phyloP scores from a whole-genome alignment of 2,329 filamentous ascomycete species.

The Fusarium pseudograminearum region DNA sequence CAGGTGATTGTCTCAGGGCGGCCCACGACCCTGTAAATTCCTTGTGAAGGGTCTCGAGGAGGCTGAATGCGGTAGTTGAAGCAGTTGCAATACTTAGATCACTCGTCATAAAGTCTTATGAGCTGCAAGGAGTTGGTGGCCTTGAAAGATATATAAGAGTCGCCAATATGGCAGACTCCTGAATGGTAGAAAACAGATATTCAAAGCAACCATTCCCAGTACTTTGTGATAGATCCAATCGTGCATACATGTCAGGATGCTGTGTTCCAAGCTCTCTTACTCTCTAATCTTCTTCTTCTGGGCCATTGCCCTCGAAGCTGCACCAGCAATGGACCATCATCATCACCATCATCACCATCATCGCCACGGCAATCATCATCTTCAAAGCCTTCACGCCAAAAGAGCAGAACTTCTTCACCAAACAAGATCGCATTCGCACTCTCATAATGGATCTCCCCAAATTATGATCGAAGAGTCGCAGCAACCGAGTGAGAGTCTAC shows the following conservation, averaged over 20 bases:
- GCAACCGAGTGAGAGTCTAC: conserved; percentile 23
- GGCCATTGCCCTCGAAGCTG: conserved; percentile 43
- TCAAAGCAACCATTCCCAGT: neutral
- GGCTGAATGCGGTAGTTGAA: conserved; percentile 26
- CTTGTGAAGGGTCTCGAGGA: conserved; percentile 19
- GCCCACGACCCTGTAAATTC: conserved; percentile 30
- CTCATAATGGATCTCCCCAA: conserved; percentile 5
- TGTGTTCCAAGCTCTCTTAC: conserved; percentile 32
- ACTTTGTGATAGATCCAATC: neutral
- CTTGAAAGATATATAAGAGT: conserved; percentile 28
- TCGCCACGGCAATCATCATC: conserved; percentile 33
- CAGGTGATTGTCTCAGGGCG: conserved; percentile 35
- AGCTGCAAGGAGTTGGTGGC: conserved; percentile 33
- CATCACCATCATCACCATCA: conserved; percentile 38
- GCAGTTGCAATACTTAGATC: conserved; percentile 6
- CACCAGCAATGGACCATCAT: conserved; percentile 39
- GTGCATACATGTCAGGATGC: conserved; percentile 27
- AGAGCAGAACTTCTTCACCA: conserved; percentile 53
- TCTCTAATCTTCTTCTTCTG: conserved; percentile 42
- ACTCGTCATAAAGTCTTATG: conserved; percentile 30
- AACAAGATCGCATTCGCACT: conserved; percentile 19
- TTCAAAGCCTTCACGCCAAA: conserved; percentile 41
- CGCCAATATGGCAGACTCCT: conserved; percentile 3
- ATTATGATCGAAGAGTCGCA: conserved; percentile 21
- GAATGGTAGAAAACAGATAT: conserved; percentile 17